Evolutionary conservation across 106 monocot species (phyloP), one percentile per base, ranked within the genome.

Genomic region (Apostasia shenzhenica): DNA sequence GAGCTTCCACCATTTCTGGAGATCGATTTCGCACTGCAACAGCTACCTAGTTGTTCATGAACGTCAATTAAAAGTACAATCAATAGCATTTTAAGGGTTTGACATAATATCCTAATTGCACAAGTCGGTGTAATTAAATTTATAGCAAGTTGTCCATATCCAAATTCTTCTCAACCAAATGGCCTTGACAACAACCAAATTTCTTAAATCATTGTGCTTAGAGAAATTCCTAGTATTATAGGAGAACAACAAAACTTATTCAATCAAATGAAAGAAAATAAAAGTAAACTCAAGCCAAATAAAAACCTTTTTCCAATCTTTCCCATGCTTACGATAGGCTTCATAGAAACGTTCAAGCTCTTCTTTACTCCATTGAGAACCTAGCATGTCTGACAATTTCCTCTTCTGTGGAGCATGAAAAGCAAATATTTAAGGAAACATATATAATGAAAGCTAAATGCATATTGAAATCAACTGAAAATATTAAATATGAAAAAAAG

Each of bases 1-100:
- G 97, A 56, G 92, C 80, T 71, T 97, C 92, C 63, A 97, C 92
- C 97, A 97, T 97, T 49, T 92, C 92, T 41, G 65, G 6, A 57
- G 92, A 82, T 81, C 92, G 87, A 63, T 97, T 87, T 50, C 89
- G 69, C 55, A 90, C 64, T 39, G 71, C 54, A 68, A 69, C 78
- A 72, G 92, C 82, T 48, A 97, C 89, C 97, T 95, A 62, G 48
- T 58, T 72, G 74, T 48, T 44, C 46, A 70, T 66, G 65, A 47
- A 1, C 14, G 48, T 48, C 14, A 48, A 49, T 37, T 26, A 26
- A 26, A 26, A 26, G 26, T 26, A 26, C 26, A 26, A 26, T 26
- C 26, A 26, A 26, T 26, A 26, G 26, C 26, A 26, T 26, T 26
- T 26, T 26, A 26, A 26, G 26, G 26, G 26, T 26, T 26, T 26